Base-by-base conservation (phyloP, 2,329 filamentous ascomycete species). In the Sporothrix mexicana region DNA sequence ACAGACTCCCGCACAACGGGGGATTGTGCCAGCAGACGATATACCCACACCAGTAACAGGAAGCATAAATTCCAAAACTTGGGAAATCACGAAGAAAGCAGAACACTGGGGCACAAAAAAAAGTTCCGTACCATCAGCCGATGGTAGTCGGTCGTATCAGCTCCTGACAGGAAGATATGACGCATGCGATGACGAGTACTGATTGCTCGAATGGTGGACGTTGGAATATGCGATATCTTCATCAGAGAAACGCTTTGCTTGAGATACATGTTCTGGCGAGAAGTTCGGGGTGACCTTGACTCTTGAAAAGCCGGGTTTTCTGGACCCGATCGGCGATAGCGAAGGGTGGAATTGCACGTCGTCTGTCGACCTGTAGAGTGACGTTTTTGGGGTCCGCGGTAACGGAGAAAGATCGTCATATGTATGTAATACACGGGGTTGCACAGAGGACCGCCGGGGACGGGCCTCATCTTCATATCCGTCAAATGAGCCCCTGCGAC, bases 201-300 rank as follows among this genome's bases (percentile, higher is more conserved):
- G 55, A 12, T 73, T 55, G 55, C 66, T 64, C 2, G 75, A 74
- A 51, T 72, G 75, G 20, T 66, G 64, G 12, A 76, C 66, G 3
- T 41, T 70, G 0, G 76, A 74, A 61, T 75, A 77, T 5, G 62
- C 20, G 13, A 78, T 53, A 30, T 78, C 77, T 8, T 76, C 73
- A 2, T 70, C n/a, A 0, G 74, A 76, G 57, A 73, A 77, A 3
- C 72, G 74, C 66, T 76, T 78, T 23, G 72, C 55, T 30, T 75
- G 71, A 45, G 73, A 74, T 15, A 78, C 62, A 8, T 75, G 74
- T 6, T 77, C 77, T 4, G 64, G 45, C 23, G 59, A 49, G 23
- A 75, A 76, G 1, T 23, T n/a, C 9, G 73, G 73, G 4, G 74
- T 15, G 17, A 73, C 72, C 59, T 75, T 77, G 55, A 77, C 70